These are phyloP conservation scores for Malus hybrid DNA, from an alignment of 331 rosid genomes.

Conservation along the genomic window DNA sequence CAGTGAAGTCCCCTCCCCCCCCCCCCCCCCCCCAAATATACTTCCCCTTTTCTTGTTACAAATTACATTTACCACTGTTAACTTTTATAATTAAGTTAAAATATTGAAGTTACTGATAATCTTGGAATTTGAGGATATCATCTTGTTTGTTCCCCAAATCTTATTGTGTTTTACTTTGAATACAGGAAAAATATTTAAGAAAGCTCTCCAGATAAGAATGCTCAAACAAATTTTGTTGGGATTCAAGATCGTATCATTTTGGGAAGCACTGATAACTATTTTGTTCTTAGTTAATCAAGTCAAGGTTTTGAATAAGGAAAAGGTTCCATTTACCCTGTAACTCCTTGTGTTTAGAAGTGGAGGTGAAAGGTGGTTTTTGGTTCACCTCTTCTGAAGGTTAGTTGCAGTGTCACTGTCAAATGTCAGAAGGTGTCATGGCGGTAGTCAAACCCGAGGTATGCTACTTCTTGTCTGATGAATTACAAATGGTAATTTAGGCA, in stretches of 20 bases:
- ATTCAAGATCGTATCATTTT: slow-evolving; percentile 30
- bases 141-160: slow-evolving; percentile 10
- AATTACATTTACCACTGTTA: background rate
- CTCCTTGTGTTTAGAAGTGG: slow-evolving; percentile 20
- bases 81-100: background rate
- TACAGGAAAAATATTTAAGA: slow-evolving; percentile 20
- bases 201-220: slow-evolving; percentile 37
- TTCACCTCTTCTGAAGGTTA: slow-evolving; percentile 15
- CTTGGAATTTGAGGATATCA: slow-evolving; percentile 35
- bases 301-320: slow-evolving; percentile 30
- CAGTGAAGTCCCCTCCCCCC: background rate
- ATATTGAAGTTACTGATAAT: slow-evolving; percentile 8
- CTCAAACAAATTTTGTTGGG: slow-evolving; percentile 31
- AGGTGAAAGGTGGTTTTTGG: slow-evolving; percentile 14
- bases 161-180: slow-evolving; percentile 17
- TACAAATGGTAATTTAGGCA: background rate
- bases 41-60: background rate
- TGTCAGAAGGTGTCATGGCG: slow-evolving; percentile 67
- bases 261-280: slow-evolving; percentile 34
- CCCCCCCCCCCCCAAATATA: background rate
- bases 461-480: background rate
- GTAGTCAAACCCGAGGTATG: slow-evolving; percentile 77
- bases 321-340: slow-evolving; percentile 14
- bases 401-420: slow-evolving; percentile 35
- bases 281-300: slow-evolving; percentile 15